These are phyloP conservation scores for Diaporthe sp. DNA, from an alignment of 2,329 filamentous ascomycete species.

Conservation along the genomic window DNA sequence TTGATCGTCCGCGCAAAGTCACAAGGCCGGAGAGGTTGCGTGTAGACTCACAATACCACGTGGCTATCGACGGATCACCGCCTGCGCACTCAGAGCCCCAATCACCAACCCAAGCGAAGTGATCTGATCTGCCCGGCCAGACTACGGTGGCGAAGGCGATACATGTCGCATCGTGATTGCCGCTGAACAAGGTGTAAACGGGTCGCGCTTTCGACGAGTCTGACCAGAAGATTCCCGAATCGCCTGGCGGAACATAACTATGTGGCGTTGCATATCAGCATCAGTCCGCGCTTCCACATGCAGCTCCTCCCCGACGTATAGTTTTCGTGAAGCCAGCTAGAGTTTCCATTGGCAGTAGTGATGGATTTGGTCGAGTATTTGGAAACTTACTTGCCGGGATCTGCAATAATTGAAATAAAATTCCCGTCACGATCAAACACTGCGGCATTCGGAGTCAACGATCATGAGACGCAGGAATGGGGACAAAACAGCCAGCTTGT, in stretches of 20 bases:
- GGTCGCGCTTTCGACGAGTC: background rate
- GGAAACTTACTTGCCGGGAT: background rate
- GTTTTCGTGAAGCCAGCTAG: background rate
- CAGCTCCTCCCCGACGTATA: background rate
- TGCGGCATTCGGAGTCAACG: background rate
- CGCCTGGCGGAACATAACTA: background rate
- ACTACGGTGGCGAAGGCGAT: background rate
- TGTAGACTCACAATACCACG: slow-evolving; percentile 3
- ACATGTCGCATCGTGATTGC: background rate
- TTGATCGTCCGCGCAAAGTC: background rate
- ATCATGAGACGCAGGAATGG: background rate
- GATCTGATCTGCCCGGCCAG: background rate
- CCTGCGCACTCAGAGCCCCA: background rate
- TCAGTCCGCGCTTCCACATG: background rate
- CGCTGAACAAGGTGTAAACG: slow-evolving; percentile 1
- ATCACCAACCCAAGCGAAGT: background rate
- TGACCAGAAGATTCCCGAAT: background rate
- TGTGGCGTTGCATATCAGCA: background rate
- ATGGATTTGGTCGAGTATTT: background rate
- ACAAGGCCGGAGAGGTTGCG: background rate
- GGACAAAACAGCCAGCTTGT: background rate
- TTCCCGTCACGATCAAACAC: background rate
- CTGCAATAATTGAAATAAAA: background rate
- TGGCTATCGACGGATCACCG: background rate
- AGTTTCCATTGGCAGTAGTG: background rate